Conservation (phyloP, 768 basidiomycete genomes). For the Mycena amicta region DNA sequence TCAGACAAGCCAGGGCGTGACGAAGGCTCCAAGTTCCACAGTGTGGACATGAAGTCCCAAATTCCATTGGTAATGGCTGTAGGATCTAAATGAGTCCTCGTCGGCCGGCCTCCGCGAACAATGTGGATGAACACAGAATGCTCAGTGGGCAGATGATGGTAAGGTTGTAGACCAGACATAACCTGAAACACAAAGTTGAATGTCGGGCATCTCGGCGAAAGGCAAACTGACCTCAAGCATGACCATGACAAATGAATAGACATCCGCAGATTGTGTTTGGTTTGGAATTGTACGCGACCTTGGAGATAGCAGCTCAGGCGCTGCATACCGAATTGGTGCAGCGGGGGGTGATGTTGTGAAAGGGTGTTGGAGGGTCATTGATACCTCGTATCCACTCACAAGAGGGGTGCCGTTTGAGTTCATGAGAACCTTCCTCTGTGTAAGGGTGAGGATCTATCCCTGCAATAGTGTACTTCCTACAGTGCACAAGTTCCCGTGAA, state of each 20-base stretch:
- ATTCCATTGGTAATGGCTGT: no score
- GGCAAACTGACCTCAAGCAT: background rate
- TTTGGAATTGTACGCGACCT: background rate
- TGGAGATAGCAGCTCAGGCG: background rate
- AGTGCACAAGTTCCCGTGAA: constrained; percentile 11
- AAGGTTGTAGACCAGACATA: background rate
- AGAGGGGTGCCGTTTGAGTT: background rate
- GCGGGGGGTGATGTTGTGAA: constrained; percentile 11
- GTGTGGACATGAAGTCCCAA: constrained; percentile 1
- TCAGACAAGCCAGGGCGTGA: background rate
- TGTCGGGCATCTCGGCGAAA: background rate
- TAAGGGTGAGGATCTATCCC: background rate
- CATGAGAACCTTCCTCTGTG: constrained; percentile 3
- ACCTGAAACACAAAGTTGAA: background rate
- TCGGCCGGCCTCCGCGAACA: constrained; percentile 3
- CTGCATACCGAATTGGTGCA: background rate
- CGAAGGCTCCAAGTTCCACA: constrained; percentile 2
- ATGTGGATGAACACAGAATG: background rate
- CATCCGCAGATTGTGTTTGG: background rate
- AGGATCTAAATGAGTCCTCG: background rate
- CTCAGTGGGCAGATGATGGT: background rate
- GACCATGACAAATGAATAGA: constrained; percentile 3
- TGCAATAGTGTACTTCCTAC: background rate
- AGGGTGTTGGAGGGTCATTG: background rate
- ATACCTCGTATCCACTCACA: background rate